phyloP scores from a whole-genome alignment of 2,329 filamentous ascomycete genomes.

The Scleromitrula shiraiana region DNA sequence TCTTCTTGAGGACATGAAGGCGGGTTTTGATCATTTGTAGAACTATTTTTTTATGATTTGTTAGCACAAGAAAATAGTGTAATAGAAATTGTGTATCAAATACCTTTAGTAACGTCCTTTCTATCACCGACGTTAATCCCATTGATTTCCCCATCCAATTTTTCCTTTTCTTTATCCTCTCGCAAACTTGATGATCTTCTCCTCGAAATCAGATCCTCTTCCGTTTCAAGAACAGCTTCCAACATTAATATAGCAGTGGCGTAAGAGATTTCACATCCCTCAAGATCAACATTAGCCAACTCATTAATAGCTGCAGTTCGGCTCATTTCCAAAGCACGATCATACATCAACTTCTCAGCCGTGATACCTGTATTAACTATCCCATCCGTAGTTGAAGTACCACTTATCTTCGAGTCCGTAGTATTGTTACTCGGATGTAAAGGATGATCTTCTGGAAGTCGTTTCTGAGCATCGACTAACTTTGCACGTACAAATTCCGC shows the following conservation, averaged over 20 bases:
- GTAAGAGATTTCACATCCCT: slow-evolving; percentile 86
- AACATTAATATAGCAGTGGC: slow-evolving; percentile 89
- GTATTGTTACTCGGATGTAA: slow-evolving; percentile 76
- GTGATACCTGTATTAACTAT: slow-evolving; percentile 86
- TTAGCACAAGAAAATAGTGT: slow-evolving; percentile 11
- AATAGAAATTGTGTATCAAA: slow-evolving; percentile 28
- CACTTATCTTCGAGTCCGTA: slow-evolving; percentile 42
- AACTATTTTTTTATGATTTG: slow-evolving; percentile 35
- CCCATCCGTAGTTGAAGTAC: slow-evolving; percentile 57
- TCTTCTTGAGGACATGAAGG: slow-evolving; percentile 49
- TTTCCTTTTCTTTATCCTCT: slow-evolving; percentile 38
- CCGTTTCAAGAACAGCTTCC: slow-evolving; percentile 84
- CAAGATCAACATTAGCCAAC: slow-evolving; percentile 81
- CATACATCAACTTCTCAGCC: slow-evolving; percentile 96
- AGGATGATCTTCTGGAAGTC: slow-evolving; percentile 76
- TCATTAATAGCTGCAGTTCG: slow-evolving; percentile 90
- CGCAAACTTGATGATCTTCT: slow-evolving; percentile 33
- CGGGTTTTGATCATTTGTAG: slow-evolving; percentile 55
- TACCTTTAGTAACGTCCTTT: slow-evolving; percentile 65
- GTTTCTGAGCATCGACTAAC: slow-evolving; percentile 76
- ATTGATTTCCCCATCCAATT: slow-evolving; percentile 39
- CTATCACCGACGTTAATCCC: slow-evolving; percentile 62
- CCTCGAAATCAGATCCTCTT: slow-evolving; percentile 49
- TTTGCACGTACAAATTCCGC: slow-evolving; percentile 88
- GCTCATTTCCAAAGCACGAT: slow-evolving; percentile 95